Percentiles rank a stretch among this genome's conserved stretches.
Evolutionary conservation across 2,329 filamentous ascomycete genomes (phyloP).

Genomic region (Pestalotiopsis sp.): DNA sequence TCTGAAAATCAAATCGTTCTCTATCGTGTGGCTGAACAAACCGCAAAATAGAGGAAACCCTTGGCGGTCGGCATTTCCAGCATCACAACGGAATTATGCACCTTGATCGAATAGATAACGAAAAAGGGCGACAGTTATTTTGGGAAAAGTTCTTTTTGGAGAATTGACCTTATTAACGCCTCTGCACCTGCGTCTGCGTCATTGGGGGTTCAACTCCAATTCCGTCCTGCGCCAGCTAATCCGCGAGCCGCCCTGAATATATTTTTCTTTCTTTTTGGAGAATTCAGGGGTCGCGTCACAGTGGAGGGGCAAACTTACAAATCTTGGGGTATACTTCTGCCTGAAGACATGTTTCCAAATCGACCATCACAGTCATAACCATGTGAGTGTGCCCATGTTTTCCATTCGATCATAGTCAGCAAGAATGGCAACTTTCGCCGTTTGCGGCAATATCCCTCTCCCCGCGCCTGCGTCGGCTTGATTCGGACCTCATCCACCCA

Average conservation of each 20-base stretch:
- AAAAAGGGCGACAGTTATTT: neutral
- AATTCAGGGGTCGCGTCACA: neutral
- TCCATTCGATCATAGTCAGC: neutral
- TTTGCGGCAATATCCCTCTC: neutral
- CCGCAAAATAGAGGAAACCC: neutral
- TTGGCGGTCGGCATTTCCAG: neutral
- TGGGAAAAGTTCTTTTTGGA: neutral
- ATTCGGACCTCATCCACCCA: neutral
- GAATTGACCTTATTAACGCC: neutral
- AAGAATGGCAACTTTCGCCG: conserved; percentile 3
- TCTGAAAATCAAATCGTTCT: too few relatives aligned
- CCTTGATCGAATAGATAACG: neutral
- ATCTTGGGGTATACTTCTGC: neutral
- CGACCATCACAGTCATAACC: too few relatives aligned
- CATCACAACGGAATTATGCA: neutral
- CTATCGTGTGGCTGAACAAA: neutral
- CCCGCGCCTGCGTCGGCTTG: neutral
- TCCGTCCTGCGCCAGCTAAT: neutral
- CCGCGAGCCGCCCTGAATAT: neutral
- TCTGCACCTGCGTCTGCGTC: neutral
- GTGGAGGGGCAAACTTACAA: neutral
- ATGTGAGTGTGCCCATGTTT: neutral
- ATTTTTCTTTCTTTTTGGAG: neutral
- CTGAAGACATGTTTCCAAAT: neutral
- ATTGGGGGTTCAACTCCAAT: neutral